Evolutionary conservation across 116 monocot species (phyloP).

Genomic region (Phalaenopsis hybrid): DNA sequence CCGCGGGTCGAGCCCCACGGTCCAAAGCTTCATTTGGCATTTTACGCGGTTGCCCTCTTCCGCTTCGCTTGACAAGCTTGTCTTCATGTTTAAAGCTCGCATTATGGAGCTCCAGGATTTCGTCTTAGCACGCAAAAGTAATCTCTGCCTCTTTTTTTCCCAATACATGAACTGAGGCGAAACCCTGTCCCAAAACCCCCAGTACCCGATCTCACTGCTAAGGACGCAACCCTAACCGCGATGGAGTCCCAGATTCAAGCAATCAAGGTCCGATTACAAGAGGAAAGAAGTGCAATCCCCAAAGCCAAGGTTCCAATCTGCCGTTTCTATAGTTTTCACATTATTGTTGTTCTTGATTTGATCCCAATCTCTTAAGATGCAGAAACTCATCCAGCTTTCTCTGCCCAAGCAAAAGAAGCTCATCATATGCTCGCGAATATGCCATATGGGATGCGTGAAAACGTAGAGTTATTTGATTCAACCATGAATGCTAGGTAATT

Average conservation of each 20-base stretch:
- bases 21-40: too few relatives aligned
- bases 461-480: slow-evolving; percentile 12
- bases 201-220: slow-evolving; percentile 64
- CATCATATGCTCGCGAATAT: slow-evolving; percentile 68
- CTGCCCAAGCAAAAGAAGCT: slow-evolving; percentile 63
- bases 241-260: slow-evolving; percentile 78
- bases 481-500: slow-evolving; percentile 28
- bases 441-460: slow-evolving; percentile 43
- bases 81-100: slow-evolving; percentile 64
- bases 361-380: slow-evolving; percentile 4
- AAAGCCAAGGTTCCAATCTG: slow-evolving; percentile 57
- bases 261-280: slow-evolving; percentile 57
- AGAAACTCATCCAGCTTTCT: slow-evolving; percentile 70
- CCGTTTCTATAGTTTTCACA: not conserved
- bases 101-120: slow-evolving; percentile 77
- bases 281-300: slow-evolving; percentile 63
- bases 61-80: slow-evolving; percentile 59
- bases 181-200: not conserved
- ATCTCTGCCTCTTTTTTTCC: slow-evolving; percentile 2
- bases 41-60: too few relatives aligned
- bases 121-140: slow-evolving; percentile 84
- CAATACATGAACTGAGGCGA: not conserved
- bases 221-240: slow-evolving; percentile 45
- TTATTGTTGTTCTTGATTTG: not conserved
- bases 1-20: too few relatives aligned